Evolutionary conservation across 2,329 filamentous ascomycete genomes (phyloP).

Genomic region (Hypoxylon sp.): DNA sequence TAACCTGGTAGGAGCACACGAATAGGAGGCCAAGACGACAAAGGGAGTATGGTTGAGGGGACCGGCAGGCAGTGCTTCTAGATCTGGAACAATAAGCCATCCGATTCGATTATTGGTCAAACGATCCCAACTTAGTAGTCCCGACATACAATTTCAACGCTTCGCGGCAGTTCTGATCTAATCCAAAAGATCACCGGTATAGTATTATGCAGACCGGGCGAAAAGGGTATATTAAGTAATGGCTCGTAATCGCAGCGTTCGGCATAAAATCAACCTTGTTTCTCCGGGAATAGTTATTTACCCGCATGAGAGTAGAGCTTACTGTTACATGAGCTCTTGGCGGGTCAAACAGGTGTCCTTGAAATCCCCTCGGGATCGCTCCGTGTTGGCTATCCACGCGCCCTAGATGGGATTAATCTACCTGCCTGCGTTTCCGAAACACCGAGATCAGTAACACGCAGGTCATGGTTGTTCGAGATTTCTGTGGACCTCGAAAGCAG

Average conservation of each 20-base stretch:
- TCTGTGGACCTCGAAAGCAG: constrained; percentile 30
- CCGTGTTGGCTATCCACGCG: constrained; percentile 17
- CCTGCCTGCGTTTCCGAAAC: constrained; percentile 37
- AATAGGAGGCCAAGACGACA: constrained; percentile 32
- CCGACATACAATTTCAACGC: constrained; percentile 33
- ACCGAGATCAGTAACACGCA: constrained; percentile 34
- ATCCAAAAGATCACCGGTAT: constrained; percentile 32
- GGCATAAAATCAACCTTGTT: constrained; percentile 32
- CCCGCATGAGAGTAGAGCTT: constrained; percentile 38
- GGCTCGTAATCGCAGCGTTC: constrained; percentile 37
- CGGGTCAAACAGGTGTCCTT: constrained; percentile 28
- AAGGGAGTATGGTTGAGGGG: constrained; percentile 24
- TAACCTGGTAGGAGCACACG: constrained; percentile 24
- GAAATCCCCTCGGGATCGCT: constrained; percentile 21
- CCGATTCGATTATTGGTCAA: constrained; percentile 30
- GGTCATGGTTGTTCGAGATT: constrained; percentile 18
- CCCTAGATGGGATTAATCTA: constrained; percentile 29
- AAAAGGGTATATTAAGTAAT: constrained; percentile 36
- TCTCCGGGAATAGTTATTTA: constrained; percentile 43
- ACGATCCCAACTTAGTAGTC: constrained; percentile 37
- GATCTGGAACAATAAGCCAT: constrained; percentile 37
- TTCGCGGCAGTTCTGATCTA: constrained; percentile 44
- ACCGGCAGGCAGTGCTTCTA: constrained; percentile 28
- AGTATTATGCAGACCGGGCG: constrained; percentile 25
- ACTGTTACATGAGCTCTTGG: constrained; percentile 41